Evolutionary conservation across 352 stramenopile species (phyloP).

Genomic region (Globisporangium abappressorium): DNA sequence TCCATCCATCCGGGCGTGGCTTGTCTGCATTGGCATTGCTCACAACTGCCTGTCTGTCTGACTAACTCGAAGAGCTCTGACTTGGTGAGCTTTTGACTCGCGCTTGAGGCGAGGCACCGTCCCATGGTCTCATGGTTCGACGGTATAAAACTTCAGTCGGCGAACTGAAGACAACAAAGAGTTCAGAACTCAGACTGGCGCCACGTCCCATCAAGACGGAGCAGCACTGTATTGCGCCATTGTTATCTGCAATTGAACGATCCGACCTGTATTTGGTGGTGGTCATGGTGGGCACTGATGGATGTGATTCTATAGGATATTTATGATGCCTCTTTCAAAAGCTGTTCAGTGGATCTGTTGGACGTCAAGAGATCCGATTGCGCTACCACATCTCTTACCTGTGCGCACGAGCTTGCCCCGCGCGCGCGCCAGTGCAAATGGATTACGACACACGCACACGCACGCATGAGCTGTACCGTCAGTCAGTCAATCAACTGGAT

Average conservation of each 20-base stretch:
- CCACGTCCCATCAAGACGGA: constrained; percentile 1
- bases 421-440: background rate
- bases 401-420: background rate
- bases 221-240: background rate
- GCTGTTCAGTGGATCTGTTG: background rate
- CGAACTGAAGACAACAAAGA: background rate
- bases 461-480: background rate
- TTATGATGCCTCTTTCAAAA: background rate
- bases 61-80: background rate
- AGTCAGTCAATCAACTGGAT: background rate
- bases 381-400: background rate
- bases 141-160: background rate
- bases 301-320: background rate
- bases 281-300: background rate
- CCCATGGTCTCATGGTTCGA: too few relatives aligned
- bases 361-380: background rate
- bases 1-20: background rate
- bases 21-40: background rate
- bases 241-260: background rate
- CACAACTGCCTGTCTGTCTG: background rate
- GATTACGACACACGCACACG: background rate
- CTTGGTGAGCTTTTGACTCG: background rate
- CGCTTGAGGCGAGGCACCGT: background rate
- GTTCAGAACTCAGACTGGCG: background rate
- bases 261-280: background rate